phyloP scores from a whole-genome alignment of 2,329 filamentous ascomycete species.

The Venturia carpophila region DNA sequence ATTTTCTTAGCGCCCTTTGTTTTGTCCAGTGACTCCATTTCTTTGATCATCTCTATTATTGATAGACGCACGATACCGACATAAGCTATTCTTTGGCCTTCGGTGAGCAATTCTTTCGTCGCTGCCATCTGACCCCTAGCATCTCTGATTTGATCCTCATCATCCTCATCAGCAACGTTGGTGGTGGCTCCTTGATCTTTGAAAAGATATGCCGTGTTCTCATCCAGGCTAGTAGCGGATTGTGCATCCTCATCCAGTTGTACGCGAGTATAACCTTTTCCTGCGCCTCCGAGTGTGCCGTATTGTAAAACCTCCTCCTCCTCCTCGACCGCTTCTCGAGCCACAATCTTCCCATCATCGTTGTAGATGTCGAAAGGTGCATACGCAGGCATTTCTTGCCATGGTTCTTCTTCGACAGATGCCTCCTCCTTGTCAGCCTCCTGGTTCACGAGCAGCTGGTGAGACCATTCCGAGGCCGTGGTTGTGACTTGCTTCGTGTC shows the following conservation, averaged over 20 bases:
- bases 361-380: slow-evolving; percentile 94
- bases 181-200: slow-evolving; percentile 58
- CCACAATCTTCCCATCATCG: slow-evolving; percentile 81
- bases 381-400: slow-evolving; percentile 92
- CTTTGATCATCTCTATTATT: slow-evolving; percentile 67
- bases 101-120: slow-evolving; percentile 89
- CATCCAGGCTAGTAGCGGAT: slow-evolving; percentile 92
- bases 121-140: slow-evolving; percentile 85
- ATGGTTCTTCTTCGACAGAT: slow-evolving; percentile 58
- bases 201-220: slow-evolving; percentile 94
- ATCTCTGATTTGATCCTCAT: slow-evolving; percentile 42
- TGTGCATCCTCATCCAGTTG: slow-evolving; percentile 89
- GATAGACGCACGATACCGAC: slow-evolving; percentile 81
- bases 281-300: slow-evolving; percentile 73
- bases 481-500: slow-evolving; percentile 3
- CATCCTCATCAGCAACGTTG: slow-evolving; percentile 49
- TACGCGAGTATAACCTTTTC: slow-evolving; percentile 93
- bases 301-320: slow-evolving; percentile 66
- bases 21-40: slow-evolving; percentile 53
- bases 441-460: slow-evolving; percentile 62
- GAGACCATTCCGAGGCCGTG: slow-evolving; percentile 74
- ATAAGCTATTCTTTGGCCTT: slow-evolving; percentile 92
- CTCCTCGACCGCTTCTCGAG: slow-evolving; percentile 64
- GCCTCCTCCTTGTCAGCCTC: slow-evolving; percentile 37
- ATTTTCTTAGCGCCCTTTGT: slow-evolving; percentile 65